Evolutionary conservation across 2,329 filamentous ascomycete genomes (phyloP), one percentile per base, ranked within the genome.

Genomic region (Trichophyton schoenleinii): DNA sequence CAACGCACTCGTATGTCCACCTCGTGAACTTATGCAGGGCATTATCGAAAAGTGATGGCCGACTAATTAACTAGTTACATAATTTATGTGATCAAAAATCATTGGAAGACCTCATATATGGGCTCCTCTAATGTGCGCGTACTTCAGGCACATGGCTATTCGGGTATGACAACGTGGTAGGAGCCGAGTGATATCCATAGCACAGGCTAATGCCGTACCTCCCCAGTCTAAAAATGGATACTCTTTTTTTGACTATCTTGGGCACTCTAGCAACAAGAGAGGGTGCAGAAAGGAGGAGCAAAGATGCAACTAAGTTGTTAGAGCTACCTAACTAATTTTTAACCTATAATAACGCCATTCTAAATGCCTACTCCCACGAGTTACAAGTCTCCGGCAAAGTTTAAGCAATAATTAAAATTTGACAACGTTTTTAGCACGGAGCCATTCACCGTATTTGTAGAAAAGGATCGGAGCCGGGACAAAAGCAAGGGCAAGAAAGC

Each of bases 401-500:
- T 52, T 28, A 28, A 28, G 20, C 11, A 31, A 11, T 48, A 22
- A 22, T 28, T 52, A 52, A 22, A 52, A n/a, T 28, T 52, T 52
- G 4, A 48, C 20, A 15, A 25, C 46, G 3, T 25, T 57, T 28
- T 15, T 28, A 52, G 46, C 20, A 13, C 75, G 64, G 53, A 83
- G 63, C 57, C 53, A 67, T 68, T 75, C 74, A 0, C 80, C 80
- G 69, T 71, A 81, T 57, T 69, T 76, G 79, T 79, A 82, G 60
- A 83, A 65, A 61, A 81, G 67, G 1, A 81, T 68, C 15, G 80
- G 80, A 22, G 78, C 79, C 1, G 79, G 77, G 22, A 80, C 62
- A 28, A 78, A 63, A 0, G 44, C 71, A 46, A 77, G 68, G 0
- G 70, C 70, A 34, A 77, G 61, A 59, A 76, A 76, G 3, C 69